phyloP scores from a whole-genome alignment of 2,329 filamentous ascomycete species.

The Neonectria faginata region DNA sequence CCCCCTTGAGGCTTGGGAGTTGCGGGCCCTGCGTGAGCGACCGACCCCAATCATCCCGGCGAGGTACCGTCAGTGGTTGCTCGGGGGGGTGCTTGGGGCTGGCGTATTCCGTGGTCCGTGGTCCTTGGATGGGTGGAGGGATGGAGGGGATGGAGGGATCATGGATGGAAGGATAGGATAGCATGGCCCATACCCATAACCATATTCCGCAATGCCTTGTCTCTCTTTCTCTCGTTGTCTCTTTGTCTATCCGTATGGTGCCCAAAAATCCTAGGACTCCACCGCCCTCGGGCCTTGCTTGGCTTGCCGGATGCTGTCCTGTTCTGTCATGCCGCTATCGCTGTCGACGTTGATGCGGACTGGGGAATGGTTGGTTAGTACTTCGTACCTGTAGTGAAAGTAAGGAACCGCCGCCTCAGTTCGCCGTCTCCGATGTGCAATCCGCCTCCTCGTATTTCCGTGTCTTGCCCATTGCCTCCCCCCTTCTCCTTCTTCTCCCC shows the following conservation, averaged over 20 bases:
- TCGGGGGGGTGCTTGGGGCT: background rate
- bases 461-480: background rate
- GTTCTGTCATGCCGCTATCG: conserved; percentile 1
- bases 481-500: background rate
- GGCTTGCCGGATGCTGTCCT: conserved; percentile 5
- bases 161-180: conserved; percentile 1
- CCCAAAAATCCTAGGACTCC: conserved; percentile 9
- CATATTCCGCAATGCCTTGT: background rate
- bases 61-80: background rate
- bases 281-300: conserved; percentile 1
- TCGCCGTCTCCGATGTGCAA: background rate
- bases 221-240: too few species aligned
- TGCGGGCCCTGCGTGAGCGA: background rate
- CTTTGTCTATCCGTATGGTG: background rate
- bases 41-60: background rate
- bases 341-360: conserved; percentile 6
- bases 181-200: background rate
- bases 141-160: background rate
- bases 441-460: background rate
- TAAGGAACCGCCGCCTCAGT: background rate
- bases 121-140: background rate
- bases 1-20: background rate
- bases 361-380: background rate
- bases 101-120: background rate
- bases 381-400: background rate